phyloP scores from a whole-genome alignment of 306 rosid species.

The Fragaria vesca region DNA sequence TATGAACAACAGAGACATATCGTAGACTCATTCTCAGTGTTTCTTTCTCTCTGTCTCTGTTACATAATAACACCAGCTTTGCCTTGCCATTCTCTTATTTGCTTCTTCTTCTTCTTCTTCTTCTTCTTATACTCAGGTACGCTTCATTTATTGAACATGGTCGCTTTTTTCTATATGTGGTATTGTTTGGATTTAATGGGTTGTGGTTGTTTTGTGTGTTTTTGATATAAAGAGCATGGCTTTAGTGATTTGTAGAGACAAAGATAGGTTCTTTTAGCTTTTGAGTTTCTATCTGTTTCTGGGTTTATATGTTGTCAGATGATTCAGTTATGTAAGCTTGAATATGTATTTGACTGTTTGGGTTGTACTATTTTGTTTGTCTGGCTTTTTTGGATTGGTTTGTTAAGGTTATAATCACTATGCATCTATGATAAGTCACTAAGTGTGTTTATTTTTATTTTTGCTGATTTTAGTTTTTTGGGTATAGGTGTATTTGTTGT shows the following conservation, averaged over 20 bases:
- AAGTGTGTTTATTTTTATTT: not conserved
- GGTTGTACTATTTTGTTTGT: not conserved
- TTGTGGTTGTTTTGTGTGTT: not conserved
- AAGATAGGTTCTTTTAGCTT: not conserved
- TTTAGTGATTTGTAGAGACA: conserved; percentile 18
- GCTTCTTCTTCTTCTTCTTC: conserved; percentile 24
- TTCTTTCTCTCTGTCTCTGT: conserved; percentile 22
- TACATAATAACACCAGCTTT: conserved; percentile 30
- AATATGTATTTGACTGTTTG: not conserved
- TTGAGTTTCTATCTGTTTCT: not conserved
- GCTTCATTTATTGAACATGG: conserved; percentile 19
- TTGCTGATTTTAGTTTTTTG: not conserved
- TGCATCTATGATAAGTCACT: not conserved
- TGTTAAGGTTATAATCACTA: not conserved
- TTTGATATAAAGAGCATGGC: conserved; percentile 13
- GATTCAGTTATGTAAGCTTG: not conserved
- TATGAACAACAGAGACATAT: conserved; percentile 36
- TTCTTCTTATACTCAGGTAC: conserved; percentile 35
- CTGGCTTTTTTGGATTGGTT: not conserved
- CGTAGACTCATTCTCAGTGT: conserved; percentile 32
- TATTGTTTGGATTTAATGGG: not conserved
- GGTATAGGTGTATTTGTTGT: conserved; percentile 10
- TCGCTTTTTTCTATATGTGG: not conserved
- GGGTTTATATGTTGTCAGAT: conserved; percentile 9
- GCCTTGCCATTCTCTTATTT: conserved; percentile 32